Evolutionary conservation across 495 filamentous ascomycete genomes (phyloP).

Genomic region (Xylaria nigripes): DNA sequence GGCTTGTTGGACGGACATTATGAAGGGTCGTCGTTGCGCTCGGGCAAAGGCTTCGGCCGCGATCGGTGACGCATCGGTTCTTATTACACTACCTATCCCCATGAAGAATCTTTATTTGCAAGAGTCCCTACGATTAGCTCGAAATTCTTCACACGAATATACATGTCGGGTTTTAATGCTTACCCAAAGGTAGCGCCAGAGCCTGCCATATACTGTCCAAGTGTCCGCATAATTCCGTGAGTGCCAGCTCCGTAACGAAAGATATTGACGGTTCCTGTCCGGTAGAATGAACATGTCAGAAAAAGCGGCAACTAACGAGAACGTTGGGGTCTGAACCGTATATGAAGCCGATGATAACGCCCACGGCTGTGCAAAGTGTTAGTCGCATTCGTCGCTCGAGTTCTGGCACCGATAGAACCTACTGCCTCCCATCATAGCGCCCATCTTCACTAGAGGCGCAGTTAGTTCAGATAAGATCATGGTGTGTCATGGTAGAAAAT

Average conservation of each 20-base stretch:
- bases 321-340: constrained; percentile 53
- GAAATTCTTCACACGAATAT: neutral
- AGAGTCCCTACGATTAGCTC: neutral
- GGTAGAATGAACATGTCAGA: constrained; percentile 17
- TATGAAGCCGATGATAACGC: constrained; percentile 94
- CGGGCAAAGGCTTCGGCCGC: constrained; percentile 53
- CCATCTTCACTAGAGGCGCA: constrained; percentile 74
- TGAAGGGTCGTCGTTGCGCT: constrained; percentile 52
- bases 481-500: neutral
- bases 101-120: constrained; percentile 78
- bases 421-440: constrained; percentile 96
- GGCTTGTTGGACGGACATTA: constrained; percentile 47
- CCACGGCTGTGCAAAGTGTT: constrained; percentile 57
- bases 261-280: constrained; percentile 78
- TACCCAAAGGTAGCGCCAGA: constrained; percentile 96
- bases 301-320: neutral
- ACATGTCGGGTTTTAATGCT: constrained; percentile 15
- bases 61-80: constrained; percentile 64
- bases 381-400: neutral
- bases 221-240: constrained; percentile 83
- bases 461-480: neutral
- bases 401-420: constrained; percentile 31
- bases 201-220: constrained; percentile 97
- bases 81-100: constrained; percentile 94
- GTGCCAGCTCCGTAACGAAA: constrained; percentile 88